These are phyloP conservation scores for Hemileia vastatrix DNA, from an alignment of 1,284 basidiomycete species.

Conservation along the genomic window DNA sequence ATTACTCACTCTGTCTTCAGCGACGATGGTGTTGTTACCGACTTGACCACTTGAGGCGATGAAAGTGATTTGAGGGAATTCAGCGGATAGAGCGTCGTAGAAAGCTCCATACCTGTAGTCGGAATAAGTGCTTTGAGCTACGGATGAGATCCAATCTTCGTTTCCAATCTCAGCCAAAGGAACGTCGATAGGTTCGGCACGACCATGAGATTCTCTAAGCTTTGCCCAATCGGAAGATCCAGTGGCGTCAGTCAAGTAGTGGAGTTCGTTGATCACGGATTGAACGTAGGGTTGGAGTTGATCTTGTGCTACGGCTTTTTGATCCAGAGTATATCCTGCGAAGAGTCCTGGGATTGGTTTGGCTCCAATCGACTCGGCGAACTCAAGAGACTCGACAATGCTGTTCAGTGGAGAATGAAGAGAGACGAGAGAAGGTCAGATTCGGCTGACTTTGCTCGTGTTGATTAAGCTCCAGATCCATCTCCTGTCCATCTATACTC, in stretches of 20 bases:
- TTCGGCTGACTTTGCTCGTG: too few relatives aligned
- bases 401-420: conserved; percentile 10
- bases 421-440: not conserved
- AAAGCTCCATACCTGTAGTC: conserved; percentile 28
- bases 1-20: not conserved
- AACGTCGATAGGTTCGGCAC: conserved; percentile 26
- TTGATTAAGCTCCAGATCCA: too few relatives aligned
- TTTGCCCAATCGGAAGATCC: conserved; percentile 25
- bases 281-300: conserved; percentile 31
- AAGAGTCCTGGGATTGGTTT: conserved; percentile 32
- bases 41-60: conserved; percentile 22
- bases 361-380: conserved; percentile 28
- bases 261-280: conserved; percentile 27
- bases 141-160: conserved; percentile 28
- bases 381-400: conserved; percentile 31
- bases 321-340: conserved; percentile 29
- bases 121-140: conserved; percentile 26
- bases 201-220: conserved; percentile 24
- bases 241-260: conserved; percentile 27
- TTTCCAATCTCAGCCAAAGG: conserved; percentile 31
- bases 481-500: too few relatives aligned
- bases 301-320: conserved; percentile 23
- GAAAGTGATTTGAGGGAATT: conserved; percentile 26
- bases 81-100: conserved; percentile 25
- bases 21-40: not conserved